Evolutionary conservation across 1,284 basidiomycete genomes (phyloP).

Genomic region (Leccinum subrobustum): DNA sequence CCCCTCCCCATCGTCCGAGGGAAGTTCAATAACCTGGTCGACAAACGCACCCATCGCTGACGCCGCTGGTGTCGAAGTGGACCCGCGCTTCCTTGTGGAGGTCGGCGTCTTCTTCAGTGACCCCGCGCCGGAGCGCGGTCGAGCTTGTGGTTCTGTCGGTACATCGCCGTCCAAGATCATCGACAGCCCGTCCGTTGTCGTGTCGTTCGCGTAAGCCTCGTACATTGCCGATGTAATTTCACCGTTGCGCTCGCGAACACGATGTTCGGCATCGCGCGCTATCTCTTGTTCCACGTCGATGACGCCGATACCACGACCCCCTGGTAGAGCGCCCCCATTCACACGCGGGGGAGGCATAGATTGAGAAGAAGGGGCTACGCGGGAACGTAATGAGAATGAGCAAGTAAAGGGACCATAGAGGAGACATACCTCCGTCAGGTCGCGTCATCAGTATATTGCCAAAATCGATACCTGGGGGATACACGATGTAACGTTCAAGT

Average conservation of each 20-base stretch:
- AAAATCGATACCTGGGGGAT: slow-evolving; percentile 68
- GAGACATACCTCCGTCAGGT: slow-evolving; percentile 45
- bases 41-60: slow-evolving; percentile 16
- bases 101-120: slow-evolving; percentile 13
- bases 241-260: background rate
- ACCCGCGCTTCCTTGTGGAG: background rate
- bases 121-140: slow-evolving; percentile 2
- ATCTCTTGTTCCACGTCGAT: slow-evolving; percentile 33
- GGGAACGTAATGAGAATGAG: background rate
- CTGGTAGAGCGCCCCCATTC: slow-evolving; percentile 26
- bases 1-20: slow-evolving; percentile 10
- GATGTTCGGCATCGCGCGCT: slow-evolving; percentile 18
- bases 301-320: slow-evolving; percentile 27
- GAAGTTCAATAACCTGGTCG: slow-evolving; percentile 27
- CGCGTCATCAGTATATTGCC: slow-evolving; percentile 50
- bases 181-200: slow-evolving; percentile 4
- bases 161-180: background rate
- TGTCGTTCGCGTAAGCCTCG: background rate
- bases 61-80: background rate
- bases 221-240: background rate
- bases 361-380: slow-evolving; percentile 16
- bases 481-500: slow-evolving; percentile 63
- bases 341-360: slow-evolving; percentile 15
- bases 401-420: background rate
- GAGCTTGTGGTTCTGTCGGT: background rate